phyloP scores from a whole-genome alignment of 2,329 filamentous ascomycete genomes.

The Apiospora pterosperma region DNA sequence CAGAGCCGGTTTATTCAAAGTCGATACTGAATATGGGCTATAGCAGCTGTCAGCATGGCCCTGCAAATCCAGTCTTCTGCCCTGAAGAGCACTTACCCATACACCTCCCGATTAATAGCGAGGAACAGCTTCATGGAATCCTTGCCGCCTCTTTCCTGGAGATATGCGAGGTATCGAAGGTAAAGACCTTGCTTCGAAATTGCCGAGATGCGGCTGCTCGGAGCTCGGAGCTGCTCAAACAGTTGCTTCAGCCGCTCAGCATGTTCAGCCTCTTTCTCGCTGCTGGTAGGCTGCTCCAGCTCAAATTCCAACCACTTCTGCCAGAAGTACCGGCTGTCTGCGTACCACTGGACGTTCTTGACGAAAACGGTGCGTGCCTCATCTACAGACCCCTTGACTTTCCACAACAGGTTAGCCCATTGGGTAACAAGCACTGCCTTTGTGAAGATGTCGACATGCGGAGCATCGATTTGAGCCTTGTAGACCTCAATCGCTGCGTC shows the following conservation, averaged over 20 bases:
- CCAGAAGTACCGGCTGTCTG: slow-evolving; percentile 88
- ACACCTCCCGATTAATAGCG: slow-evolving; percentile 77
- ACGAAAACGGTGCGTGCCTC: slow-evolving; percentile 82
- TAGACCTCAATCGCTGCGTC: slow-evolving; percentile 83
- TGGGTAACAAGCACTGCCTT: slow-evolving; percentile 86
- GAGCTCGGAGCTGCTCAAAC: slow-evolving; percentile 66
- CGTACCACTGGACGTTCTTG: slow-evolving; percentile 79
- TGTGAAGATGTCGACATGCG: slow-evolving; percentile 69
- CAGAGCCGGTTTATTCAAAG: slow-evolving; percentile 30
- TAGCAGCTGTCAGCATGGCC: not conserved
- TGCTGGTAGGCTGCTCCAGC: slow-evolving; percentile 71
- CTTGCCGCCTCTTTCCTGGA: slow-evolving; percentile 78
- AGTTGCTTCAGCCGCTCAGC: slow-evolving; percentile 77
- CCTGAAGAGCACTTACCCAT: slow-evolving; percentile 59
- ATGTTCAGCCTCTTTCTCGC: slow-evolving; percentile 61
- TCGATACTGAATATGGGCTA: slow-evolving; percentile 45
- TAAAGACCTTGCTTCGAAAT: slow-evolving; percentile 71
- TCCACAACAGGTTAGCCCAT: slow-evolving; percentile 85
- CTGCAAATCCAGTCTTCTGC: slow-evolving; percentile 9
- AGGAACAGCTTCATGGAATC: slow-evolving; percentile 85
- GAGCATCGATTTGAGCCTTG: slow-evolving; percentile 74
- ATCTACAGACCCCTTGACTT: slow-evolving; percentile 74
- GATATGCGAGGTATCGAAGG: slow-evolving; percentile 75
- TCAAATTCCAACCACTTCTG: slow-evolving; percentile 85
- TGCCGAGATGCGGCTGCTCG: slow-evolving; percentile 65